Evolutionary conservation across 352 stramenopile genomes (phyloP).

Genomic region (Peronospora destructor): DNA sequence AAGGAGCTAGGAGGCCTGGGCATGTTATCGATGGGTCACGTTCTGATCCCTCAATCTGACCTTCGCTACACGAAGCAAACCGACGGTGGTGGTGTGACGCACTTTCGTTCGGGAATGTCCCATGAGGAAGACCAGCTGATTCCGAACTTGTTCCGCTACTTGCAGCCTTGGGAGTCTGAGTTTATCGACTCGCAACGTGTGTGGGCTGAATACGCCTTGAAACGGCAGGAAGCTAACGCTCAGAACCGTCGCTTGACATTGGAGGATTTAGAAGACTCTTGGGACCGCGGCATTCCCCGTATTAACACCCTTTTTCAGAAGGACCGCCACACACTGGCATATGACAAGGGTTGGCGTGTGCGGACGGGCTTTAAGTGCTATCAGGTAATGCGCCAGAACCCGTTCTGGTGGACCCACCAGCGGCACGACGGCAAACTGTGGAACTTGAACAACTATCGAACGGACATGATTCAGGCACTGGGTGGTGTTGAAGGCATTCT

Average conservation of each 20-base stretch:
- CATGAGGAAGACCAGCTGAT: constrained; percentile 99
- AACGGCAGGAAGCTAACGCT: constrained; percentile 98
- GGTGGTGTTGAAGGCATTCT: constrained; percentile 99
- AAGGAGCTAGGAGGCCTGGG: constrained; percentile 99
- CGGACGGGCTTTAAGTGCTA: constrained; percentile 99
- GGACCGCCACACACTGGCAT: constrained; percentile 98
- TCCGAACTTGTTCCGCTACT: constrained; percentile 98
- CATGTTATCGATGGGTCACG: constrained; percentile 99
- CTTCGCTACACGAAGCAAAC: constrained; percentile 99
- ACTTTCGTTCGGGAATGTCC: constrained; percentile 96
- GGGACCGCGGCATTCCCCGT: constrained; percentile 96
- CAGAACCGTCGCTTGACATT: constrained; percentile 98
- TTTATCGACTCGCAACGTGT: constrained; percentile 99
- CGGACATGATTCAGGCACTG: constrained; percentile 99
- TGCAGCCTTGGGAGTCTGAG: constrained; percentile 97
- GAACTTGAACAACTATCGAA: constrained; percentile 99
- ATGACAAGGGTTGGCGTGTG: constrained; percentile 99
- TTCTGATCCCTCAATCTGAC: constrained; percentile 99
- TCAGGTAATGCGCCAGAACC: constrained; percentile 95
- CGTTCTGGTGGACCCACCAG: constrained; percentile 99
- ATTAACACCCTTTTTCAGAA: constrained; percentile 97
- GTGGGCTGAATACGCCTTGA: constrained; percentile 99
- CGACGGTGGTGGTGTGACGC: constrained; percentile 94
- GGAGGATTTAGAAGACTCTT: constrained; percentile 99
- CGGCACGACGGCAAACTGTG: constrained; percentile 99